Conservation (phyloP, 108 stramenopile species). For the Fistulifera solaris region DNA sequence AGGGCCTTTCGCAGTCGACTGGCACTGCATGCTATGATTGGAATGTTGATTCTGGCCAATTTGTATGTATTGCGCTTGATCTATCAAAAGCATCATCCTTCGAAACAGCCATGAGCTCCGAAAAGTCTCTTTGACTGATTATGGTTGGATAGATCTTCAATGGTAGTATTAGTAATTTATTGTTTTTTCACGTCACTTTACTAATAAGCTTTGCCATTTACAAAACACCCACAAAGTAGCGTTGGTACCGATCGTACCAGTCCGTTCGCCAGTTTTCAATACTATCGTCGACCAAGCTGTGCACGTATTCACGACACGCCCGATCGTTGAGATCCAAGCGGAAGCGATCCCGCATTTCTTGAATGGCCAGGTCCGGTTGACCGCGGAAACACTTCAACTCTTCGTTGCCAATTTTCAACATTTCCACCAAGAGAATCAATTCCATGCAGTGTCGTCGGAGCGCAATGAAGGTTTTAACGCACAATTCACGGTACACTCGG, state of each 20-base stretch:
- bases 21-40: conserved; percentile 49
- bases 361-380: conserved; percentile 75
- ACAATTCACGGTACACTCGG: conserved; percentile 77
- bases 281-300: conserved; percentile 82
- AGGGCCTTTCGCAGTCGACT: conserved; percentile 55
- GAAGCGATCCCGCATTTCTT: conserved; percentile 75
- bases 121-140: too few species aligned
- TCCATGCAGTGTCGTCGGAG: conserved; percentile 80
- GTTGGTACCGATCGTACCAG: conserved; percentile 95
- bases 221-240: conserved; percentile 87
- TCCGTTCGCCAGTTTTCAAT: conserved; percentile 91
- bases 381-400: conserved; percentile 92
- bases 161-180: too few species aligned
- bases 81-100: conserved; percentile 5
- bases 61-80: conserved; percentile 21
- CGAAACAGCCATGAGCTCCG: too few species aligned
- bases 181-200: too few species aligned
- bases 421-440: conserved; percentile 87
- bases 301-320: conserved; percentile 78
- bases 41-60: conserved; percentile 43
- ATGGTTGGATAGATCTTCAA: too few species aligned
- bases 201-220: too few species aligned
- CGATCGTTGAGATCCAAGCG: conserved; percentile 69
- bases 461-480: conserved; percentile 79
- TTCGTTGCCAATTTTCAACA: conserved; percentile 89